A percentile compares a stretch with the other conserved stretches of the same genome.
These are phyloP conservation scores for Leishmania martiniquensis DNA, from an alignment of 208 protist species.

Conservation along the genomic window DNA sequence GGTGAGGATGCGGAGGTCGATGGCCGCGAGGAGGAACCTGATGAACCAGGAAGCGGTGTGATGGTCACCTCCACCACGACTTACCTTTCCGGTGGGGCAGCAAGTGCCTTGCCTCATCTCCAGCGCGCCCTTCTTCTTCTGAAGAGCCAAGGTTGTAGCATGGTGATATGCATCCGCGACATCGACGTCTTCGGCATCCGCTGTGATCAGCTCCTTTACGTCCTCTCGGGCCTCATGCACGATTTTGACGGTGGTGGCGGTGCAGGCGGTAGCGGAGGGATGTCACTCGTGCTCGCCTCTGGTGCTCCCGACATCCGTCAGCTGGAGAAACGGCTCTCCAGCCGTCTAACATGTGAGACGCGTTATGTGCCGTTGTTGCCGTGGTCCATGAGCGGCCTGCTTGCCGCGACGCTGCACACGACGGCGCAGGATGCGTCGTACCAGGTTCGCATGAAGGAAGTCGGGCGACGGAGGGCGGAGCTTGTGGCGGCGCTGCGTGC, in stretches of 20 bases:
- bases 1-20: slow-evolving; percentile 5
- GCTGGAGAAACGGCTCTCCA: slow-evolving; percentile 85
- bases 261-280: slow-evolving; percentile 32
- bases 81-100: slow-evolving; percentile 54
- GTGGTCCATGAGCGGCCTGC: slow-evolving; percentile 56
- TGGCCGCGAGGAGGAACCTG: slow-evolving; percentile 28
- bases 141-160: slow-evolving; percentile 61
- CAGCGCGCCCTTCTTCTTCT: slow-evolving; percentile 76
- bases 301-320: slow-evolving; percentile 71
- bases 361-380: slow-evolving; percentile 76
- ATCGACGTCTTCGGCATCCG: slow-evolving; percentile 79
- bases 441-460: slow-evolving; percentile 17
- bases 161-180: slow-evolving; percentile 76
- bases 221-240: slow-evolving; percentile 87
- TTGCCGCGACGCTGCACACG: slow-evolving; percentile 55
- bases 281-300: slow-evolving; percentile 74
- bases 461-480: slow-evolving; percentile 6
- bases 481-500: slow-evolving; percentile 9
- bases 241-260: slow-evolving; percentile 46
- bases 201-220: slow-evolving; percentile 86
- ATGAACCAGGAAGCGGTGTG: slow-evolving; percentile 13
- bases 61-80: slow-evolving; percentile 69
- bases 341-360: slow-evolving; percentile 80
- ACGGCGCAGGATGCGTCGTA: slow-evolving; percentile 29
- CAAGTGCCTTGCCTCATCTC: slow-evolving; percentile 73